Evolutionary conservation across 83 land plant species (phyloP).

Genomic region (Thuja plicata): DNA sequence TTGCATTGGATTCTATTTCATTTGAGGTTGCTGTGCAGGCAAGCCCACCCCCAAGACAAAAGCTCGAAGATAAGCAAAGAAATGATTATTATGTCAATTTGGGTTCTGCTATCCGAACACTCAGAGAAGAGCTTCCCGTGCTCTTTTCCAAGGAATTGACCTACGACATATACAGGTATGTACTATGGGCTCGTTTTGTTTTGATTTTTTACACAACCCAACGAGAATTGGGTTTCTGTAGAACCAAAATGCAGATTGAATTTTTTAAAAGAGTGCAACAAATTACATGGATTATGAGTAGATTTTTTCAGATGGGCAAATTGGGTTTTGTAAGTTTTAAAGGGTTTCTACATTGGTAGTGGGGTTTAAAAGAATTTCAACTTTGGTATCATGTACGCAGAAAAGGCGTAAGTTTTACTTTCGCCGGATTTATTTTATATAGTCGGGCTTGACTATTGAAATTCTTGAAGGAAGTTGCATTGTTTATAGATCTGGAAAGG

Average conservation of each 20-base stretch:
- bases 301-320: not conserved
- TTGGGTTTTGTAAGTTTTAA: not conserved
- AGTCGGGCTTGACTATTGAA: not conserved
- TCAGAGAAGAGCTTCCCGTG: conserved; percentile 60
- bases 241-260: not conserved
- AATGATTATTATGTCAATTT: conserved; percentile 64
- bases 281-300: not conserved
- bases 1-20: conserved; percentile 6
- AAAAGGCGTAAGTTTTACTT: not conserved
- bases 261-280: not conserved
- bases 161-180: conserved; percentile 68
- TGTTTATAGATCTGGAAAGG: not conserved
- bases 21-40: conserved; percentile 14
- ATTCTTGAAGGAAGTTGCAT: not conserved
- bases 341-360: not conserved
- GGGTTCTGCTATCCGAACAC: conserved; percentile 67
- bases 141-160: conserved; percentile 59
- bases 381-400: not conserved
- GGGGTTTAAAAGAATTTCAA: not conserved
- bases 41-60: not conserved
- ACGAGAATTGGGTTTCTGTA: not conserved
- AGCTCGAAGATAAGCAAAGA: conserved; percentile 12
- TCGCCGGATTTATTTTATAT: not conserved
- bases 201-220: not conserved
- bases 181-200: no score